Conservation (phyloP, 2,329 filamentous ascomycete species). For the Magnaporthiopsis incrustans region DNA sequence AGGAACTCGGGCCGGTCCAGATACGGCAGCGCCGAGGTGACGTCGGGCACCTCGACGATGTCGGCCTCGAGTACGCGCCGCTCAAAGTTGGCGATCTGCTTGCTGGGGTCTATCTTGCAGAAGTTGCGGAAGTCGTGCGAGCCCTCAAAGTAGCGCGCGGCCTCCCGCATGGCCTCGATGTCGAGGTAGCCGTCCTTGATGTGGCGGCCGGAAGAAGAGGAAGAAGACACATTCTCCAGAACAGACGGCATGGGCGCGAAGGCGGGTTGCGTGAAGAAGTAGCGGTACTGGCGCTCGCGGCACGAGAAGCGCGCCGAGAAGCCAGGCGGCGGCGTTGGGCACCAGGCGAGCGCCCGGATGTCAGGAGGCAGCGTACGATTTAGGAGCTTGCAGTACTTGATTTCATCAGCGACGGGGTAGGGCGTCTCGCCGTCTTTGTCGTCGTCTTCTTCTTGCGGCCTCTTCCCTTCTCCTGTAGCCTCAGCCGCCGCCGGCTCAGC, state of each 20-base stretch:
- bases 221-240: conserved; percentile 25
- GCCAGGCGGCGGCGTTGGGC: conserved; percentile 65
- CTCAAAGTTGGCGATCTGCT: conserved; percentile 79
- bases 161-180: conserved; percentile 76
- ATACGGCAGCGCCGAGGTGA: conserved; percentile 47
- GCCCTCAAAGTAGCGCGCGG: conserved; percentile 72
- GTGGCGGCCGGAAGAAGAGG: conserved; percentile 4
- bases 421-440: conserved; percentile 37
- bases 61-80: conserved; percentile 72
- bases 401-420: conserved; percentile 67
- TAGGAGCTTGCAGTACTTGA: conserved; percentile 74
- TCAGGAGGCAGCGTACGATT: conserved; percentile 84
- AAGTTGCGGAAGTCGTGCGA: conserved; percentile 94
- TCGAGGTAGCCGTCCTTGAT: conserved; percentile 71
- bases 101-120: conserved; percentile 85
- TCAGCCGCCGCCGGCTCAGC: conserved; percentile 6
- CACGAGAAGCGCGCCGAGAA: conserved; percentile 94
- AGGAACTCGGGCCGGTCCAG: conserved; percentile 38
- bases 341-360: conserved; percentile 90
- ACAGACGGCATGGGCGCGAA: conserved; percentile 60
- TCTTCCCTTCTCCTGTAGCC: conserved; percentile 8
- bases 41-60: conserved; percentile 60
- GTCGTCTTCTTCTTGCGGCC: conserved; percentile 6
- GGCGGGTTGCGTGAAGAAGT: conserved; percentile 95
- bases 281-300: conserved; percentile 82